phyloP scores from a whole-genome alignment of 2,329 filamentous ascomycete species.

The Pseudocercospora fijiensis region DNA sequence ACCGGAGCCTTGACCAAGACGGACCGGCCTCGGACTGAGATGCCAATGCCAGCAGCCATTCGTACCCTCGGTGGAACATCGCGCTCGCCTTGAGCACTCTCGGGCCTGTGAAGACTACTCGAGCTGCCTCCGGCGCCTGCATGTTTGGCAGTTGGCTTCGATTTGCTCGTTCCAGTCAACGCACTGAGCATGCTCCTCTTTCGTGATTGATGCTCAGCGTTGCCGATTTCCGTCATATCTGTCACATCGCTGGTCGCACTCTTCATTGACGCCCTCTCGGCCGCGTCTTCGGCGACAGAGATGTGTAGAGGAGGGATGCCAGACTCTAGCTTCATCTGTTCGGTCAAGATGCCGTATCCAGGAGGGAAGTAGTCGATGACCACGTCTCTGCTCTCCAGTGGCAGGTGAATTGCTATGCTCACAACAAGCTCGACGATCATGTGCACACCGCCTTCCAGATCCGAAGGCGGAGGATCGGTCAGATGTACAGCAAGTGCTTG shows the following conservation, averaged over 20 bases:
- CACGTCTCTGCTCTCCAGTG: conserved; percentile 87
- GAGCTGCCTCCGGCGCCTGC: conserved; percentile 37
- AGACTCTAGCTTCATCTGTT: conserved; percentile 81
- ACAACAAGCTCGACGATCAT: conserved; percentile 94
- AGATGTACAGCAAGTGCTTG: conserved; percentile 71
- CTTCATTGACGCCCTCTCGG: conserved; percentile 43
- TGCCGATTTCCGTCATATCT: conserved; percentile 32
- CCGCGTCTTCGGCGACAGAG: conserved; percentile 45
- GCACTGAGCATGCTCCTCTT: conserved; percentile 47
- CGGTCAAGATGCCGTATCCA: conserved; percentile 65
- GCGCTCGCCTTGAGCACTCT: conserved; percentile 43
- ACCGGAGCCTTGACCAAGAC: conserved; percentile 53
- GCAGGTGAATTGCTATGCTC: conserved; percentile 79
- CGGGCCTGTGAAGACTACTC: conserved; percentile 42
- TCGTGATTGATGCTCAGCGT: conserved; percentile 28
- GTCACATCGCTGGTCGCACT: conserved; percentile 39
- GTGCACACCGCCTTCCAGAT: conserved; percentile 80
- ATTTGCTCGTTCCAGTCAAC: conserved; percentile 43
- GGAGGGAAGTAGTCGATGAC: conserved; percentile 82
- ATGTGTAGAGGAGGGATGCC: conserved; percentile 50
- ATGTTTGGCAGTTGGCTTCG: conserved; percentile 41
- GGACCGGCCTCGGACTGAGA: conserved; percentile 50
- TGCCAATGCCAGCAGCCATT: conserved; percentile 49
- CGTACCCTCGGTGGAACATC: conserved; percentile 46
- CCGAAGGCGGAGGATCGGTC: conserved; percentile 71